Conservation (phyloP, 2,329 filamentous ascomycete genomes). For the Talaromyces sp. region DNA sequence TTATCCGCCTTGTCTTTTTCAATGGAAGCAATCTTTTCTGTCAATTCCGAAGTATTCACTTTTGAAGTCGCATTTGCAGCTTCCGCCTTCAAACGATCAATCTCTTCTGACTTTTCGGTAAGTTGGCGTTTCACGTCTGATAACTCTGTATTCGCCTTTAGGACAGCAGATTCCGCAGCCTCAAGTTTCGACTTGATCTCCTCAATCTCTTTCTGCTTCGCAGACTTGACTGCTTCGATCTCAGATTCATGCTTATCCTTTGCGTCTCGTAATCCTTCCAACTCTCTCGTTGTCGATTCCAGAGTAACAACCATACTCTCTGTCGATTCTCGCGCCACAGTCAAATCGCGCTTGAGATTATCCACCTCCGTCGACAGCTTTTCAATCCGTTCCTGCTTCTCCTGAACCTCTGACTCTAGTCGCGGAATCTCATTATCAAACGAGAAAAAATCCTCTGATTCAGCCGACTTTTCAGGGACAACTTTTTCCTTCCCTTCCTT, state of each 20-base stretch:
- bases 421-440: slow-evolving; percentile 84
- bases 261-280: slow-evolving; percentile 54
- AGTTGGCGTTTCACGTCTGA: slow-evolving; percentile 38
- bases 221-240: slow-evolving; percentile 43
- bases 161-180: slow-evolving; percentile 31
- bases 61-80: slow-evolving; percentile 23
- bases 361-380: slow-evolving; percentile 67
- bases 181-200: slow-evolving; percentile 39
- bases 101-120: slow-evolving; percentile 40
- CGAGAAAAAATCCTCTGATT: slow-evolving; percentile 78
- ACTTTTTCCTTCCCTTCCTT: slow-evolving; percentile 16
- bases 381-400: slow-evolving; percentile 67
- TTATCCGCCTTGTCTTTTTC: slow-evolving; percentile 38
- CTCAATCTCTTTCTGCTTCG: slow-evolving; percentile 42
- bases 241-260: slow-evolving; percentile 50
- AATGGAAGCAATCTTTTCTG: slow-evolving; percentile 32
- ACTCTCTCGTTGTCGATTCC: slow-evolving; percentile 64
- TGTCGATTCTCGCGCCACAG: slow-evolving; percentile 67
- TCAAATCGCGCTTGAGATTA: slow-evolving; percentile 66
- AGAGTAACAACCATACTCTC: slow-evolving; percentile 63
- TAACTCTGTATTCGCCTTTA: slow-evolving; percentile 28
- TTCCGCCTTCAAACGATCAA: slow-evolving; percentile 35
- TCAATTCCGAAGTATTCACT: slow-evolving; percentile 25
- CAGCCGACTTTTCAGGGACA: slow-evolving; percentile 27
- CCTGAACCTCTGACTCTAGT: slow-evolving; percentile 69